A percentile compares a stretch with the other conserved stretches of the same genome.
These are phyloP conservation scores for Suhomyces coccinellae DNA, from an alignment of 1,139 yeast species.

Conservation along the genomic window DNA sequence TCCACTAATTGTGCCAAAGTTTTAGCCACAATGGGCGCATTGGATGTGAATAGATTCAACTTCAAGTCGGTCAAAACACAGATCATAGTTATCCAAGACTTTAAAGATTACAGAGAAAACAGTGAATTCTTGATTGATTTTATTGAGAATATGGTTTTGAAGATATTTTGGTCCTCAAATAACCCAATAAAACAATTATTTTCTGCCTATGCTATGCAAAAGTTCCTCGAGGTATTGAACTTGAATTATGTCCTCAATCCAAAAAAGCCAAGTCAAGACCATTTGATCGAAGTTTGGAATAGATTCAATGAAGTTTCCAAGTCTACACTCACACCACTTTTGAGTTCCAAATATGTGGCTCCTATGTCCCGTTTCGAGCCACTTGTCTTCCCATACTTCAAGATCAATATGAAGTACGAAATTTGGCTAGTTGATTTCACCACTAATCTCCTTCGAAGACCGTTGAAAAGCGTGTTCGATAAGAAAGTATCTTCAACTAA, in stretches of 20 bases:
- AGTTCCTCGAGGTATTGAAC: constrained; percentile 66
- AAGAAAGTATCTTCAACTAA: constrained; percentile 14
- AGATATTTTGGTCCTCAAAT: constrained; percentile 85
- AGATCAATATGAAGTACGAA: constrained; percentile 37
- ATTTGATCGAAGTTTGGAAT: constrained; percentile 52
- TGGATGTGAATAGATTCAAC: constrained; percentile 66
- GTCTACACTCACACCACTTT: constrained; percentile 73
- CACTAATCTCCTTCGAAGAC: constrained; percentile 58
- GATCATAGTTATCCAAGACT: constrained; percentile 57
- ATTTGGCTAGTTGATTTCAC: constrained; percentile 74
- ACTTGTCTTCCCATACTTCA: constrained; percentile 36
- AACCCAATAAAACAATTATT: constrained; percentile 84
- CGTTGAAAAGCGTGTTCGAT: constrained; percentile 19
- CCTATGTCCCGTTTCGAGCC: constrained; percentile 44
- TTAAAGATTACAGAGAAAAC: constrained; percentile 62
- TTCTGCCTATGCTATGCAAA: constrained; percentile 89
- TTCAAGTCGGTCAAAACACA: constrained; percentile 46
- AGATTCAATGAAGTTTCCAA: constrained; percentile 66
- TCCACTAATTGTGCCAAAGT: constrained; percentile 65
- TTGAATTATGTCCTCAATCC: constrained; percentile 31
- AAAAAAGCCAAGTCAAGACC: constrained; percentile 20
- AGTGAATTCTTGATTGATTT: constrained; percentile 64
- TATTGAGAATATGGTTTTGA: constrained; percentile 68
- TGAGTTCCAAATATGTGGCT: constrained; percentile 71
- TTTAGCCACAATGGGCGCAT: constrained; percentile 73